Percentiles rank a stretch among this genome's conserved stretches.
Conservation (phyloP, 345 rosid species). For the Tarenaya hassleriana region DNA sequence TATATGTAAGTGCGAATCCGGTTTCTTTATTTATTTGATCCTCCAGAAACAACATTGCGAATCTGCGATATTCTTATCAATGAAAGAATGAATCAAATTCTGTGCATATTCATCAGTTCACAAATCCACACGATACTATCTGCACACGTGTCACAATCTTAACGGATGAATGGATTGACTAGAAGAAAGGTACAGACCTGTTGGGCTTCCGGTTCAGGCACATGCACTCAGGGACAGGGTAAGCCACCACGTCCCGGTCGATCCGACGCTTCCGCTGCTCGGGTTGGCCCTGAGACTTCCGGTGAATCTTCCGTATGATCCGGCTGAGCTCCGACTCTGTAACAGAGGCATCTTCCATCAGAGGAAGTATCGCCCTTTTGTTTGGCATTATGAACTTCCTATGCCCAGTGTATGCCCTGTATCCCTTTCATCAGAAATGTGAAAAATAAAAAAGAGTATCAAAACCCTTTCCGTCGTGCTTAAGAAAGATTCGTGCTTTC, state of each 20-base stretch:
- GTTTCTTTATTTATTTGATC: too few species aligned
- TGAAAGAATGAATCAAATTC: too few species aligned
- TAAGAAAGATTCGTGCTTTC: neutral
- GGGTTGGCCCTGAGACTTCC: conserved; percentile 52
- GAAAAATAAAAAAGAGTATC: neutral
- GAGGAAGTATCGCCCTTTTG: conserved; percentile 52
- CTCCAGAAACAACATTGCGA: too few species aligned
- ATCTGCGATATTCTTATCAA: too few species aligned
- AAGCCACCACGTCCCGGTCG: conserved; percentile 56
- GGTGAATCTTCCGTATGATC: conserved; percentile 40
- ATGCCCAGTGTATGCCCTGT: conserved; percentile 70
- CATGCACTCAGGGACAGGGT: conserved; percentile 78
- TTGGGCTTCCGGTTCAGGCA: conserved; percentile 19
- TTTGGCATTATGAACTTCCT: conserved; percentile 65
- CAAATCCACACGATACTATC: too few species aligned
- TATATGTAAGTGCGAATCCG: too few species aligned
- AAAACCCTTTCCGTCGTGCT: neutral
- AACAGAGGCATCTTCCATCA: conserved; percentile 47
- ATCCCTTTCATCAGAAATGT: too few species aligned
- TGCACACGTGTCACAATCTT: too few species aligned
- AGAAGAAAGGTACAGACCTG: too few species aligned
- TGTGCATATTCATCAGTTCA: too few species aligned
- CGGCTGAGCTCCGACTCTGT: conserved; percentile 42
- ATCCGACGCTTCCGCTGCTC: conserved; percentile 45
- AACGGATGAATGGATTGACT: too few species aligned